Evolutionary conservation across 2,329 filamentous ascomycete species (phyloP).

Genomic region (Diaporthe destruens): DNA sequence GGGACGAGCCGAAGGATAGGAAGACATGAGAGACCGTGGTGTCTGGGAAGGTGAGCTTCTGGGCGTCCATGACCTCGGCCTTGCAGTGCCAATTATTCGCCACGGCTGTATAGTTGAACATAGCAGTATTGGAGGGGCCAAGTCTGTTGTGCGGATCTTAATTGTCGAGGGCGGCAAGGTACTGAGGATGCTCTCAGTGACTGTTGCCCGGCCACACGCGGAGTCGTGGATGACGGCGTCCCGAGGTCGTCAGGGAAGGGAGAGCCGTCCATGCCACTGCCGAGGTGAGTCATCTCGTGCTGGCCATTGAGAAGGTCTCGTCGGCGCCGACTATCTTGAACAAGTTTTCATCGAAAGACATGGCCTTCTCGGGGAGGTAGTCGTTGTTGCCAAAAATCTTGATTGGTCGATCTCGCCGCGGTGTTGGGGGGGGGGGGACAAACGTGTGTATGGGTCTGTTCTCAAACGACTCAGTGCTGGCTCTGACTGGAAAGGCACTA

Average conservation of each 20-base stretch:
- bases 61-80: conserved; percentile 43
- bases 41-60: conserved; percentile 43
- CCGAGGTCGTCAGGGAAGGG: conserved; percentile 30
- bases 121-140: conserved; percentile 37
- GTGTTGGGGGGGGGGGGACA: not conserved
- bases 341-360: conserved; percentile 24
- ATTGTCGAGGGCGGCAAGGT: conserved; percentile 12
- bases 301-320: conserved; percentile 37
- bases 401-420: not conserved
- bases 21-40: conserved; percentile 42
- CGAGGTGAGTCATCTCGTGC: conserved; percentile 39
- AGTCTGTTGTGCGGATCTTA: conserved; percentile 38
- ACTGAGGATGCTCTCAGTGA: conserved; percentile 38
- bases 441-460: not conserved
- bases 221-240: conserved; percentile 41
- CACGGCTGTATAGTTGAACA: conserved; percentile 42
- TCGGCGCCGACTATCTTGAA: conserved; percentile 35
- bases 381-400: not conserved
- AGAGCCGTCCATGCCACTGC: not conserved
- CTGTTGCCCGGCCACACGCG: conserved; percentile 41
- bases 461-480: not conserved
- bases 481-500: too few relatives aligned
- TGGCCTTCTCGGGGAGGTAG: conserved; percentile 3
- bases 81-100: conserved; percentile 39
- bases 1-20: conserved; percentile 44